Conservation (phyloP, 2,329 filamentous ascomycete genomes). For the Mariannaea elegans region DNA sequence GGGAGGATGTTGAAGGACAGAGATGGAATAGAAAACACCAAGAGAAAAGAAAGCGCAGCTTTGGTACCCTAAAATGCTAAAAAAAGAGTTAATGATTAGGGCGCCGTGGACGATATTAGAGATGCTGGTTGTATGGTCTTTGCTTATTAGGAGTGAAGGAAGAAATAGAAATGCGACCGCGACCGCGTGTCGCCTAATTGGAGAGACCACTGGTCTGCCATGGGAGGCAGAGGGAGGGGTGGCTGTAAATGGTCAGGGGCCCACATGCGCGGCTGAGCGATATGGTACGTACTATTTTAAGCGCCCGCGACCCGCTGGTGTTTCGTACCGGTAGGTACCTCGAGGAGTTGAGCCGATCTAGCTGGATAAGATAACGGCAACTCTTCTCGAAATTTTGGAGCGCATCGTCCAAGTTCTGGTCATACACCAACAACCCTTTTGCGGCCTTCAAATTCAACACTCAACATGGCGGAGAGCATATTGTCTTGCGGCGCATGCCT, state of each 20-base stretch:
- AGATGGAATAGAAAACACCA: background rate
- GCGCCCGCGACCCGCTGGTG: background rate
- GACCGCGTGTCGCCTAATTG: conserved; percentile 38
- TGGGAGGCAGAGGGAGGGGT: conserved; percentile 24
- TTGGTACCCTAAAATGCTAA: background rate
- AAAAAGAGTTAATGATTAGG: background rate
- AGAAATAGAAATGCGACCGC: conserved; percentile 36
- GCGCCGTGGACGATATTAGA: background rate
- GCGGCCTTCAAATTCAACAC: background rate
- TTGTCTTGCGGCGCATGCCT: conserved; percentile 41
- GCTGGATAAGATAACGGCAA: conserved; percentile 39
- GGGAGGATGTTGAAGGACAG: background rate
- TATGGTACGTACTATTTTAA: background rate
- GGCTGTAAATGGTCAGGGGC: conserved; percentile 13
- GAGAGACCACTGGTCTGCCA: conserved; percentile 3
- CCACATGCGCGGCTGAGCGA: conserved; percentile 16
- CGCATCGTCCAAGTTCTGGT: background rate
- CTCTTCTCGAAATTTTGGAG: conserved; percentile 20
- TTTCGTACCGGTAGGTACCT: conserved; percentile 1
- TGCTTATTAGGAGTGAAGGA: conserved; percentile 15
- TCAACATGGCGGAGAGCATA: conserved; percentile 40
- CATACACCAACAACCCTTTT: background rate
- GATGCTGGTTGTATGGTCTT: conserved; percentile 13
- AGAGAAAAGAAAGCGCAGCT: background rate
- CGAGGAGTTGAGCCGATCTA: background rate